Evolutionary conservation across 1,284 basidiomycete genomes (phyloP).

Genomic region (Dichomitus squalens): DNA sequence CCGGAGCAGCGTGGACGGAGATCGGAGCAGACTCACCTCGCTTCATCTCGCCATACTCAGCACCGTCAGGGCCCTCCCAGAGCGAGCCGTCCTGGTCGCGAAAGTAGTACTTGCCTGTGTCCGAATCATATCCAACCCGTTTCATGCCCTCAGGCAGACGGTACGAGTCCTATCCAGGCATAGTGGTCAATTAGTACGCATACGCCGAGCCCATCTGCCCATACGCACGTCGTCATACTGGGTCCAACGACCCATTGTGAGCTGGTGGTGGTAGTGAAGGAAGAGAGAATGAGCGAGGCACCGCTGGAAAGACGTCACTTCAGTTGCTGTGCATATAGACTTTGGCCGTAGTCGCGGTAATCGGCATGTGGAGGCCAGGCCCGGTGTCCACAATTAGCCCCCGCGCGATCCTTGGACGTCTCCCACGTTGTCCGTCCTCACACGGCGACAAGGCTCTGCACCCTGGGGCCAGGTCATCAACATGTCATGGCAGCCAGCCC

Average conservation of each 20-base stretch:
- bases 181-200: constrained; percentile 1
- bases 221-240: constrained; percentile 42
- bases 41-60: constrained; percentile 37
- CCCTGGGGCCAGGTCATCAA: no score
- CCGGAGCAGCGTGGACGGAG: constrained; percentile 5
- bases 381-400: no score
- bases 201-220: neutral
- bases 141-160: constrained; percentile 46
- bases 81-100: constrained; percentile 35
- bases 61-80: constrained; percentile 41
- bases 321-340: neutral
- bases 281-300: constrained; percentile 7
- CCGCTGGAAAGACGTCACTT: constrained; percentile 2
- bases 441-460: neutral
- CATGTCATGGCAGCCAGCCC: neutral
- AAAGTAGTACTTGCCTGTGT: constrained; percentile 42
- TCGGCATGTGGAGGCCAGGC: neutral
- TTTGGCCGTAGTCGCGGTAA: neutral
- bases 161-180: constrained; percentile 38
- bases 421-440: neutral
- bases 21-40: constrained; percentile 32
- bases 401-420: no score
- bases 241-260: constrained; percentile 41
- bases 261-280: constrained; percentile 18
- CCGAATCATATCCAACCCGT: constrained; percentile 45